These are phyloP conservation scores for Dryadomyces sulphureus DNA, from an alignment of 2,329 filamentous ascomycete species.

Conservation along the genomic window DNA sequence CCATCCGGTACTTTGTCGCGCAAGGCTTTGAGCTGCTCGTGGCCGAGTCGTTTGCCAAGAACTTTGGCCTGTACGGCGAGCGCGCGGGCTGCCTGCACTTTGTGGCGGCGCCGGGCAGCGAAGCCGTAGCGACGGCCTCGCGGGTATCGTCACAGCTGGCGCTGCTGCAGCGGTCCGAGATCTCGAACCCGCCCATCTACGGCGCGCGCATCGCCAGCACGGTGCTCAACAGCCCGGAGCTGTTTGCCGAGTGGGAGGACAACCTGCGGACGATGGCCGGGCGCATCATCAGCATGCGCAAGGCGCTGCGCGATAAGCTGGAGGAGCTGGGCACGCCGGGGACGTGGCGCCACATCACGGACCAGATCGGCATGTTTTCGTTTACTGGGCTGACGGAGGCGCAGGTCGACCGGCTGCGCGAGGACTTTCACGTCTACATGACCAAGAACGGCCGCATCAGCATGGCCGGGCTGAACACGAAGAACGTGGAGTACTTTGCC, in stretches of 20 bases:
- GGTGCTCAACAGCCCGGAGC: constrained; percentile 64
- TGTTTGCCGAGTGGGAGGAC: constrained; percentile 86
- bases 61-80: constrained; percentile 94
- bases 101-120: constrained; percentile 57
- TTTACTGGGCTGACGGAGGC: constrained; percentile 68
- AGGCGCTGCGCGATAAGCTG: constrained; percentile 60
- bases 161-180: constrained; percentile 91
- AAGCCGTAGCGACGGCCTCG: constrained; percentile 41
- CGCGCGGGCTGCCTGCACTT: constrained; percentile 94
- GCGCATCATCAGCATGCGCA: constrained; percentile 85
- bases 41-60: constrained; percentile 93
- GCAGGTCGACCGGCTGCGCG: constrained; percentile 56
- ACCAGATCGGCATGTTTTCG: constrained; percentile 99
- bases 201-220: constrained; percentile 77
- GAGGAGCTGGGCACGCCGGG: constrained; percentile 78
- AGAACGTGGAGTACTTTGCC: constrained; percentile 88
- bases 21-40: constrained; percentile 81
- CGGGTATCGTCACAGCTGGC: constrained; percentile 78
- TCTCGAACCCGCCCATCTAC: constrained; percentile 91
- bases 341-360: constrained; percentile 91
- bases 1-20: constrained; percentile 88
- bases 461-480: constrained; percentile 92
- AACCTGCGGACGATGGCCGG: constrained; percentile 90
- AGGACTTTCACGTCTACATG: constrained; percentile 69
- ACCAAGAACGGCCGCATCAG: constrained; percentile 97